Percentiles rank a stretch among this genome's conserved stretches.
phyloP scores from a whole-genome alignment of 768 basidiomycete genomes.

The Leccinum variicolor region DNA sequence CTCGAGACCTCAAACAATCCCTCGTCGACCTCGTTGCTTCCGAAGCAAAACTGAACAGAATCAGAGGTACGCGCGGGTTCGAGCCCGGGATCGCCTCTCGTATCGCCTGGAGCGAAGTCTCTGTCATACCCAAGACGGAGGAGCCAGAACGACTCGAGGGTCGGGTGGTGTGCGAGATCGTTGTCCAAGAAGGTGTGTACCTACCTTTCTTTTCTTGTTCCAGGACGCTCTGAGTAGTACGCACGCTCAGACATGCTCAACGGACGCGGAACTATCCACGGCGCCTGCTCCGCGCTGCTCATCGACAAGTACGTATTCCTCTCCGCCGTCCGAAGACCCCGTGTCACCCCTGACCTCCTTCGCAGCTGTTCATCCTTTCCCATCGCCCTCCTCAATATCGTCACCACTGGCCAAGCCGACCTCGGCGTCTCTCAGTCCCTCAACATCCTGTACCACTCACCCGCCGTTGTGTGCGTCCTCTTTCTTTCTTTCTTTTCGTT shows the following conservation, averaged over 20 bases:
- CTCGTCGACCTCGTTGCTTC: conserved; percentile 20
- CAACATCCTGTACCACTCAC: conserved; percentile 54
- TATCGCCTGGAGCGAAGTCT: conserved; percentile 39
- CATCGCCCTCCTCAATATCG: conserved; percentile 32
- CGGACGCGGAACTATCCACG: conserved; percentile 44
- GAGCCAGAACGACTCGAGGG: conserved; percentile 44
- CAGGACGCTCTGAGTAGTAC: not conserved
- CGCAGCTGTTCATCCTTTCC: conserved; percentile 50
- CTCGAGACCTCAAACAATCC: conserved; percentile 24
- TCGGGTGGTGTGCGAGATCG: conserved; percentile 42
- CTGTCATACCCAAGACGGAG: conserved; percentile 41
- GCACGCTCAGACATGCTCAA: conserved; percentile 51
- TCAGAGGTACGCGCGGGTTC: conserved; percentile 18
- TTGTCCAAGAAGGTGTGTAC: conserved; percentile 39
- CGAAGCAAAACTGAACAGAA: conserved; percentile 1
- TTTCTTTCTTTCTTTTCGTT: not conserved
- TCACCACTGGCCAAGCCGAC: conserved; percentile 27
- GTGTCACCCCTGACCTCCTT: not conserved
- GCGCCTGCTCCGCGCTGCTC: conserved; percentile 52
- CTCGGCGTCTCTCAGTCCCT: conserved; percentile 48
- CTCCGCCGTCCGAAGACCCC: not conserved
- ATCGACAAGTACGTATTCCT: conserved; percentile 45
- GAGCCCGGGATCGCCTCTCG: conserved; percentile 22
- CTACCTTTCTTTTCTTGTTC: not conserved
- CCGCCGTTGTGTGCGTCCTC: conserved; percentile 41